phyloP scores from a whole-genome alignment of 1,284 basidiomycete species.

The Cutaneotrichosporon spelunceum region DNA sequence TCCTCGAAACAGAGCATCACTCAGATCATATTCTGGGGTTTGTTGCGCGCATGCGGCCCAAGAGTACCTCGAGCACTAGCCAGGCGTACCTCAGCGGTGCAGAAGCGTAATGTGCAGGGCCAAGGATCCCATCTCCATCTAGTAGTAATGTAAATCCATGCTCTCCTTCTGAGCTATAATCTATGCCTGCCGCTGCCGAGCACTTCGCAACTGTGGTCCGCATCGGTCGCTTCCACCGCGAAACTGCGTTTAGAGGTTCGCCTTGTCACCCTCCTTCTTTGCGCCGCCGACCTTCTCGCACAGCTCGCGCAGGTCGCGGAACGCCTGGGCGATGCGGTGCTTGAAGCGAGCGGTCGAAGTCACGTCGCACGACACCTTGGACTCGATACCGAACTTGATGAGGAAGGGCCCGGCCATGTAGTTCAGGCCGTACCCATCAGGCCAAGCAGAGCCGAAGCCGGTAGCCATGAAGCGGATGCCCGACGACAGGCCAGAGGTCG shows the following conservation, averaged over 20 bases:
- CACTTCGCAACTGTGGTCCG: background rate
- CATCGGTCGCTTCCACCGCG: background rate
- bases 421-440: constrained; percentile 87
- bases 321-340: constrained; percentile 62
- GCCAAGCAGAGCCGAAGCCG: constrained; percentile 76
- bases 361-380: constrained; percentile 66
- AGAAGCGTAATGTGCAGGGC: background rate
- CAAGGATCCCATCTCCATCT: too few species aligned
- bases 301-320: constrained; percentile 67
- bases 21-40: background rate
- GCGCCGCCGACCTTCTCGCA: constrained; percentile 52
- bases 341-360: constrained; percentile 75
- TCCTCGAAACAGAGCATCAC: background rate
- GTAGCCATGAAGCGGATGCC: constrained; percentile 87
- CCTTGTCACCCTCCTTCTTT: constrained; percentile 21
- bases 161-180: constrained; percentile 8
- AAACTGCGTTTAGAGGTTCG: constrained; percentile 27
- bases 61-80: background rate
- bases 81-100: background rate
- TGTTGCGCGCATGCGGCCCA: background rate
- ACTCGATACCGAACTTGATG: constrained; percentile 94
- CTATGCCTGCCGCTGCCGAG: background rate
- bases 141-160: background rate
- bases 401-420: constrained; percentile 77
- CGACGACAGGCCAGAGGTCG: constrained; percentile 84